A percentile compares a stretch with the other conserved stretches of the same genome.
Evolutionary conservation across 352 stramenopile genomes (phyloP).

Genomic region (Albugo candida): DNA sequence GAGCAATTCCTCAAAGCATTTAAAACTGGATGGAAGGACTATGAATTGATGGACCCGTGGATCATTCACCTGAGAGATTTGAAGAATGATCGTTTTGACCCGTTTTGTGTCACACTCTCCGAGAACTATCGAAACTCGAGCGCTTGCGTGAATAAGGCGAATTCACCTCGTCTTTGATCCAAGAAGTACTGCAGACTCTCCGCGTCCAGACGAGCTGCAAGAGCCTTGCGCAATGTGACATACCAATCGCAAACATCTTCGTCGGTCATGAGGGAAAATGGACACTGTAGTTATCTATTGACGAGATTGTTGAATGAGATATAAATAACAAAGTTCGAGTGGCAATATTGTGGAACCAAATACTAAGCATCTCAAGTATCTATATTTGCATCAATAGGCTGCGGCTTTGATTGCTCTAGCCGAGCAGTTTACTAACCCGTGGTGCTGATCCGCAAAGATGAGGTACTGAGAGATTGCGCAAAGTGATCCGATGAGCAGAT

Average conservation of each 20-base stretch:
- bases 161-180: constrained; percentile 16
- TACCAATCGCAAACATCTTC: constrained; percentile 82
- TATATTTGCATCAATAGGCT: constrained; percentile 84
- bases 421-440: constrained; percentile 10
- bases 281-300: constrained; percentile 81
- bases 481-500: constrained; percentile 63
- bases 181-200: constrained; percentile 84
- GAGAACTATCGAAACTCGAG: constrained; percentile 43
- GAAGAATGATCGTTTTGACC: constrained; percentile 75
- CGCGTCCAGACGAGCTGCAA: constrained; percentile 67
- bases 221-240: constrained; percentile 73
- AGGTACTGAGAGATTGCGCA: constrained; percentile 69
- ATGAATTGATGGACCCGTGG: constrained; percentile 58
- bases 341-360: constrained; percentile 81
- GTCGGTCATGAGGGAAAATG: constrained; percentile 33
- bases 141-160: constrained; percentile 58
- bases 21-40: constrained; percentile 43
- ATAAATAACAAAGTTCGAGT: constrained; percentile 84
- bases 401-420: constrained; percentile 14
- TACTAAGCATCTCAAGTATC: constrained; percentile 84
- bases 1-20: constrained; percentile 66
- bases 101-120: constrained; percentile 72
- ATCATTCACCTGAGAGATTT: constrained; percentile 62
- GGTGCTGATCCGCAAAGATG: constrained; percentile 77
- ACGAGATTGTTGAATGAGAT: constrained; percentile 90